These are phyloP conservation scores for Moricandia arvensis DNA, from an alignment of 345 rosid species.

Conservation along the genomic window DNA sequence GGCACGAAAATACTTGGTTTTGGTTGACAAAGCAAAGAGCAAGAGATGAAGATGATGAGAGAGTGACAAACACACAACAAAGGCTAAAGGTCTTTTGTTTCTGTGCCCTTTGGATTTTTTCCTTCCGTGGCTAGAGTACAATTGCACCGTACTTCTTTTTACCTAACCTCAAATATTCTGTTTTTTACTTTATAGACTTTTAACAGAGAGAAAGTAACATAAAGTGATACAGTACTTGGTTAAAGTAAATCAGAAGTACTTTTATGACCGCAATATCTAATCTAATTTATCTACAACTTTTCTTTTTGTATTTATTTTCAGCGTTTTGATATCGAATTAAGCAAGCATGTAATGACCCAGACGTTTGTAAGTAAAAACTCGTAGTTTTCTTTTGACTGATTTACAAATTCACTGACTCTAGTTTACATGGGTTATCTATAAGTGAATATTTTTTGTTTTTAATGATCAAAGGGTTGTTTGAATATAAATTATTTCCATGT, in stretches of 20 bases:
- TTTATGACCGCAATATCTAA: neutral
- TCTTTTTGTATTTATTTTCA: neutral
- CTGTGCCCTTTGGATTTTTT: neutral
- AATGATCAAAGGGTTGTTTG: neutral
- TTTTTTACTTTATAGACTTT: neutral
- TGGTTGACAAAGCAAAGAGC: slow-evolving; percentile 15
- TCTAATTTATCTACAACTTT: neutral
- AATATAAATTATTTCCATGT: neutral
- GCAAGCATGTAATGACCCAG: neutral
- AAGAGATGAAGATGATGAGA: slow-evolving; percentile 2
- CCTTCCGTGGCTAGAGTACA: slow-evolving; percentile 35
- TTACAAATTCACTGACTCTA: neutral
- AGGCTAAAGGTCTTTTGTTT: slow-evolving; percentile 2
- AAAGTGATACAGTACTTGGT: neutral
- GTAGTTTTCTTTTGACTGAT: neutral
- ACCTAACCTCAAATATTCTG: neutral
- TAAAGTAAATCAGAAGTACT: slow-evolving; percentile 1
- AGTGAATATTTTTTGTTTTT: neutral
- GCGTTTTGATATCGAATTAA: neutral
- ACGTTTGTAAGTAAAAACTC: neutral
- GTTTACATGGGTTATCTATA: neutral
- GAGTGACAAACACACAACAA: slow-evolving; percentile 1
- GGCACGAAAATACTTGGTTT: slow-evolving; percentile 1
- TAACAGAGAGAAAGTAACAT: neutral
- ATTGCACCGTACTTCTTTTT: slow-evolving; percentile 36